Evolutionary conservation across 2,329 filamentous ascomycete species (phyloP), one percentile per base, ranked within the genome.

Genomic region (Emergomyces orientalis): DNA sequence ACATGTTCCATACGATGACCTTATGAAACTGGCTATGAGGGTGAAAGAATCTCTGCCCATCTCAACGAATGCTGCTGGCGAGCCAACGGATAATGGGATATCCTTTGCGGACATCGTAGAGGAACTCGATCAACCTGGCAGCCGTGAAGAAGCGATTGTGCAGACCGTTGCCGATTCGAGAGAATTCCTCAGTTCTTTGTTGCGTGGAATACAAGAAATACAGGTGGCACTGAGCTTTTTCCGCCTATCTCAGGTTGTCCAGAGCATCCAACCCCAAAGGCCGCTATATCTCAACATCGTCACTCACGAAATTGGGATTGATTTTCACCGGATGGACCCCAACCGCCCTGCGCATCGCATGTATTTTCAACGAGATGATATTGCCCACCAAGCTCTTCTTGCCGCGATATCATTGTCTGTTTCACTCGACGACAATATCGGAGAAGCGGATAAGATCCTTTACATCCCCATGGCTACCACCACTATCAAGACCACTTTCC

Each of bases 401-500:
- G 94, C 93, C 22, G 94, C 92, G 3, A 86, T 99, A 49, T 96
- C 94, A 0, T 89, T 99, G 62, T 93, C 93, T 0, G 82, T 97
- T 63, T 94, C 91, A 47, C 81, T 99, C 43, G 92, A 97, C 70
- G 91, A 97, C 72, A 90, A 91, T n/a, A 85, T 88, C 34, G 89
- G 88, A 9, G 89, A 89, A 69, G 88, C 90, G 0, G 91, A 97
- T 72, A 87, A 93, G 61, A 83, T 99, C 63, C 78, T 96, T 27
- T 99, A 99, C 73, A 85, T 99, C 52, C 94, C 94, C 0, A 97
- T 99, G 94, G 90, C 93, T 25, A 99, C 94, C 1, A 96, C 92
- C 2, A 99, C 88, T 0, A 86, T 97, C 64, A 91, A 93, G 74
- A 97, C 94, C 0, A 99, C 95, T 0, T 78, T 97, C 8, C 93